phyloP scores from a whole-genome alignment of 2,329 filamentous ascomycete species.

The Pezicula neosporulosa region DNA sequence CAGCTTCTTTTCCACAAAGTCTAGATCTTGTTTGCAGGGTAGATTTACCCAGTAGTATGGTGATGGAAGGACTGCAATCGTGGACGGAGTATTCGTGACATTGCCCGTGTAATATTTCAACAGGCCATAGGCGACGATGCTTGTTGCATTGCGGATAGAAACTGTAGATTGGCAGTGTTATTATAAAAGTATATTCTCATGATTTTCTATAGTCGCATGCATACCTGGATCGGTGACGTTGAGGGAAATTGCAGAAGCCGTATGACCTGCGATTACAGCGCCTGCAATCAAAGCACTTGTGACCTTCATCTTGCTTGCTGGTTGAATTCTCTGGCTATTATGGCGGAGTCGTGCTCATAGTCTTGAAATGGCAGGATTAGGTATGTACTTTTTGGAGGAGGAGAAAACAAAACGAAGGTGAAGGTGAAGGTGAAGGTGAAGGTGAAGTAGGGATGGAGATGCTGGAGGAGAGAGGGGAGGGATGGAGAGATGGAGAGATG shows the following conservation, averaged over 20 bases:
- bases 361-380: neutral
- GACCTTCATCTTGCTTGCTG: neutral
- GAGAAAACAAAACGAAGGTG: neutral
- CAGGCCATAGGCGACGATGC: slow-evolving; percentile 55
- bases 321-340: neutral
- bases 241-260: neutral
- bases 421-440: neutral
- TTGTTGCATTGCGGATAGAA: slow-evolving; percentile 59
- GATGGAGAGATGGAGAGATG: too few relatives aligned
- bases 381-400: too few relatives aligned
- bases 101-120: slow-evolving; percentile 66
- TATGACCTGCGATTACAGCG: neutral
- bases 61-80: slow-evolving; percentile 58
- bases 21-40: slow-evolving; percentile 24
- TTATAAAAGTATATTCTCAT: neutral
- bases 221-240: neutral
- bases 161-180: slow-evolving; percentile 33
- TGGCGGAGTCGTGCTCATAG: neutral
- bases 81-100: slow-evolving; percentile 47
- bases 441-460: neutral
- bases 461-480: too few relatives aligned
- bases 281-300: neutral
- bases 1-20: neutral
- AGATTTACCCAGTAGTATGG: slow-evolving; percentile 58
- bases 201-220: neutral